Evolutionary conservation across 345 rosid genomes (phyloP), one percentile per base, ranked within the genome.

Genomic region (Citrus glauca): DNA sequence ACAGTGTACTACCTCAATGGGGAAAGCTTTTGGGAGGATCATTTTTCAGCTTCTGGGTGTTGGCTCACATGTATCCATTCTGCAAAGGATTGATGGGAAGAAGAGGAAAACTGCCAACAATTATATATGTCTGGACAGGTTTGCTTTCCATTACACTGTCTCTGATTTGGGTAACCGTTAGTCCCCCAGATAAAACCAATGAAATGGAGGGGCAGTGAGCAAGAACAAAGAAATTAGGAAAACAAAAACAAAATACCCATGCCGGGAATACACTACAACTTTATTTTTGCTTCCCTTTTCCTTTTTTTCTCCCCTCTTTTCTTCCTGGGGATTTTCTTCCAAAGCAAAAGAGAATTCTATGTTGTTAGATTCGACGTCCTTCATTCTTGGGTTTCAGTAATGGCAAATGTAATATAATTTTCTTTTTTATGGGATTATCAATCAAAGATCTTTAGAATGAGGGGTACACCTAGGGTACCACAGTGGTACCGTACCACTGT

Each of bases 1-100:
- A 95, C 68, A 93, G 96, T 48, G 94, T 91, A 81, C 85, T 95
- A 69, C 97, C 99, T 1, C 93, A 93, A 33, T 95, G 98, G 98
- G 81, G 82, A n/a, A 90, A 93, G 93, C 77, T 95, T 30, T 11
- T 92, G 1, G 99, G 99, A 84, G 98, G 98, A 20, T 27, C 55
- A 10, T 95, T 93, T 80, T 95, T 95, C 80, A 92, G 97, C 79
- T 86, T 91, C 79, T 93, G 97, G 99, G 99, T 93, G 5, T 81
- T 95, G 86, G 83, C 90, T 76, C 99, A 94, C 77, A 88, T 93
- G 97, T 91, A 89, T 61, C 98, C 98, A 17, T 91, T 91, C 77
- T 75, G 86, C 65, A 94, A 94, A 80, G 98, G 98, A 10, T 79
- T 94, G 91, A 74, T 92, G 87, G 98, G 97, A 25, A 88, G 96